Conservation (phyloP, 345 rosid genomes). For the Acer saccharum region DNA sequence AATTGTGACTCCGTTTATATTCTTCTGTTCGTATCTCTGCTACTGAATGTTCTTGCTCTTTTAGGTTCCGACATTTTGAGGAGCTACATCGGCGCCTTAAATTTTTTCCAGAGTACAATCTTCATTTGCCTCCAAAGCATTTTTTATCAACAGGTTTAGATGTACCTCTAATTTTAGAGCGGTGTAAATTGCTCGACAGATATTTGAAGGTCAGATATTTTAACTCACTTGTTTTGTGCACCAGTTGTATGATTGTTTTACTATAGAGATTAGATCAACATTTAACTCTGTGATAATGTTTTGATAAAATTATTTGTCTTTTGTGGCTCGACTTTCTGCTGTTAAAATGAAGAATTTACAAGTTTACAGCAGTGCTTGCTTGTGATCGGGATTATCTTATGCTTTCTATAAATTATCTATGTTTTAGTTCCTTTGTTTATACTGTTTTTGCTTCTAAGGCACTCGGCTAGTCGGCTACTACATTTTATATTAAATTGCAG, state of each 20-base stretch:
- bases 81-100: conserved; percentile 96
- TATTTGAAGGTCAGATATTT: conserved; percentile 77
- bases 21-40: conserved; percentile 8
- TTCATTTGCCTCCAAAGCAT: conserved; percentile 97
- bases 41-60: conserved; percentile 16
- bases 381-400: neutral
- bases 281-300: neutral
- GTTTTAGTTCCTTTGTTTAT: neutral
- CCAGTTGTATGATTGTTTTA: neutral
- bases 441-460: neutral
- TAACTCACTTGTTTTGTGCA: conserved; percentile 20
- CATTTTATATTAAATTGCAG: conserved; percentile 1
- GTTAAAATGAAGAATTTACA: neutral
- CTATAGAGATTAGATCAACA: conserved; percentile 1
- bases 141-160: conserved; percentile 93
- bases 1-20: conserved; percentile 8
- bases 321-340: neutral
- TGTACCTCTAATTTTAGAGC: conserved; percentile 77
- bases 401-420: neutral
- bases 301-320: neutral
- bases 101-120: conserved; percentile 84
- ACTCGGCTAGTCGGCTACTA: neutral
- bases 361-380: conserved; percentile 1
- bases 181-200: conserved; percentile 81
- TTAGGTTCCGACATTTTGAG: conserved; percentile 98